Conservation (phyloP, 2,329 filamentous ascomycete genomes). For the Clonostachys rhizophaga region DNA sequence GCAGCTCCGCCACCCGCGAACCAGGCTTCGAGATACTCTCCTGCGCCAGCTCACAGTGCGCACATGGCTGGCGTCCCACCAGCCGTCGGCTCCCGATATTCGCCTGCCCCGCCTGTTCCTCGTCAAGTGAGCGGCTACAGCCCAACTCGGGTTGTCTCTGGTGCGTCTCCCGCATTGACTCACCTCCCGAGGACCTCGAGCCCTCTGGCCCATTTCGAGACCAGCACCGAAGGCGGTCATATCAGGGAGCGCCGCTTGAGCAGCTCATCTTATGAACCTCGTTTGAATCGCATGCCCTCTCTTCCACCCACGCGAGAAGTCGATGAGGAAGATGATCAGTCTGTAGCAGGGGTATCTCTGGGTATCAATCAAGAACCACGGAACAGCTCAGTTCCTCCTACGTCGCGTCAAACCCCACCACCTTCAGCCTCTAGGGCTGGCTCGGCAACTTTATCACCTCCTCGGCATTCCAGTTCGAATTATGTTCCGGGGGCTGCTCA, state of each 20-base stretch:
- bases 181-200: slow-evolving; percentile 63
- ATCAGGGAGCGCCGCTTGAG: slow-evolving; percentile 38
- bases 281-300: slow-evolving; percentile 49
- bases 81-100: slow-evolving; percentile 45
- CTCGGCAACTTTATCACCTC: slow-evolving; percentile 45
- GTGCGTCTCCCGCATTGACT: slow-evolving; percentile 41
- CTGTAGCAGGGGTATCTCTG: slow-evolving; percentile 2
- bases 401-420: slow-evolving; percentile 42
- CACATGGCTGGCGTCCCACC: slow-evolving; percentile 29
- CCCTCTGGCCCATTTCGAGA: slow-evolving; percentile 60
- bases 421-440: slow-evolving; percentile 29
- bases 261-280: slow-evolving; percentile 50
- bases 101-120: slow-evolving; percentile 34
- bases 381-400: slow-evolving; percentile 29
- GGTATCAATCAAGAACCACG: slow-evolving; percentile 18
- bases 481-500: slow-evolving; percentile 39
- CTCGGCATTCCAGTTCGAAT: slow-evolving; percentile 46
- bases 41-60: slow-evolving; percentile 39
- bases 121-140: slow-evolving; percentile 38
- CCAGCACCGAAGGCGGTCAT: slow-evolving; percentile 26
- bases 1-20: slow-evolving; percentile 23
- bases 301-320: slow-evolving; percentile 59
- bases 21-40: slow-evolving; percentile 55
- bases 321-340: slow-evolving; percentile 47
- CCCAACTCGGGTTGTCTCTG: slow-evolving; percentile 21